A percentile compares a stretch with the other conserved stretches of the same genome.
phyloP scores from a whole-genome alignment of 768 basidiomycete genomes.

The Phanerochaete carnosa region DNA sequence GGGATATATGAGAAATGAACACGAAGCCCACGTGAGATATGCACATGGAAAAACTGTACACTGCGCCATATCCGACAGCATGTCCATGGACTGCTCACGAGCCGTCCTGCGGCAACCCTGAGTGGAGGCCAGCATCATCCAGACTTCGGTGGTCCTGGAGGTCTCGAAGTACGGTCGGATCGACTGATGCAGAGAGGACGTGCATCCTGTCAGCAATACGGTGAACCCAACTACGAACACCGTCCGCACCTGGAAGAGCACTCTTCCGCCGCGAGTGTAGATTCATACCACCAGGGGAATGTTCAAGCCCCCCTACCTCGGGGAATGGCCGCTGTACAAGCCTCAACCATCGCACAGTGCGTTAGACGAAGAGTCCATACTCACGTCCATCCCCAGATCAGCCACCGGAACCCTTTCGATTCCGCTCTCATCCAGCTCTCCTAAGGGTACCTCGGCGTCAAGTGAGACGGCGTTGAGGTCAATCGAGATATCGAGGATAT shows the following conservation, averaged over 20 bases:
- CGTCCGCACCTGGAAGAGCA: constrained; percentile 76
- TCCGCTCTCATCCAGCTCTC: constrained; percentile 75
- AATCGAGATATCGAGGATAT: constrained; percentile 85
- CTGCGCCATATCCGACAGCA: background rate
- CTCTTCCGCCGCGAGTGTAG: constrained; percentile 94
- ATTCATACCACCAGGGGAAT: constrained; percentile 47
- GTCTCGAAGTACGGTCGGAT: constrained; percentile 85
- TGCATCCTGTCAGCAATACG: constrained; percentile 5
- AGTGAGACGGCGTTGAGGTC: constrained; percentile 84
- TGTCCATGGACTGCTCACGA: constrained; percentile 1
- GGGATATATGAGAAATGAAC: background rate
- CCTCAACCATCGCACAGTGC: background rate
- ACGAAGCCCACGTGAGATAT: constrained; percentile 2
- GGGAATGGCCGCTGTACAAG: constrained; percentile 58
- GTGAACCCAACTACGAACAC: constrained; percentile 11
- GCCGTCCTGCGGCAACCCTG: constrained; percentile 14
- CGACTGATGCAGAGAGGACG: constrained; percentile 47
- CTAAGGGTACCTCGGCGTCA: constrained; percentile 54
- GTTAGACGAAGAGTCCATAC: constrained; percentile 27
- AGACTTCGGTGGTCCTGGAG: constrained; percentile 84
- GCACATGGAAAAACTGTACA: constrained; percentile 1
- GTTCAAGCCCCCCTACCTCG: constrained; percentile 61
- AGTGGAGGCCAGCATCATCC: constrained; percentile 39
- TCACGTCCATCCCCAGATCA: constrained; percentile 83
- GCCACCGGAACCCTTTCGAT: constrained; percentile 90